Evolutionary conservation across 768 basidiomycete genomes (phyloP).

Genomic region (Coprinellus micaceus): DNA sequence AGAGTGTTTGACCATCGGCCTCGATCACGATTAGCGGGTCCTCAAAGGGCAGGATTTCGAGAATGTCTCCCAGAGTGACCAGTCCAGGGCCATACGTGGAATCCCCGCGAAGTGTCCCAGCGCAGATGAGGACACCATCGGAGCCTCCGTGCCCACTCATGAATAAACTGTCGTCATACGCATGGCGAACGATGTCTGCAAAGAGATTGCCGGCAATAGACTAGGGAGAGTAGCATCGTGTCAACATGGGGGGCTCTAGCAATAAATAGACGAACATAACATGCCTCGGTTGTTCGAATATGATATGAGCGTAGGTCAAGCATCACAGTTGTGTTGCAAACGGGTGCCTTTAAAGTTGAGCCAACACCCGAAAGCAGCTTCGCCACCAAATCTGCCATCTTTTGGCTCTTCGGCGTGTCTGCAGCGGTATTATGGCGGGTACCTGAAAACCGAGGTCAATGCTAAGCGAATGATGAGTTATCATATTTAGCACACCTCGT

Average conservation of each 20-base stretch:
- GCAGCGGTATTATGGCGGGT: conserved; percentile 64
- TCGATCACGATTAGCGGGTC: conserved; percentile 82
- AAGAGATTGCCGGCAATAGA: conserved; percentile 78
- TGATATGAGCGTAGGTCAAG: conserved; percentile 74
- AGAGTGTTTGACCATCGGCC: conserved; percentile 72
- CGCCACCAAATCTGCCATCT: conserved; percentile 56
- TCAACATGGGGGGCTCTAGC: conserved; percentile 84
- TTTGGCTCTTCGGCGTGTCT: conserved; percentile 49
- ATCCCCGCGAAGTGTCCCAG: conserved; percentile 84
- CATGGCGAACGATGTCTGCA: conserved; percentile 77
- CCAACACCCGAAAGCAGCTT: conserved; percentile 66
- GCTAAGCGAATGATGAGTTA: no score
- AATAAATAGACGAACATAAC: conserved; percentile 45
- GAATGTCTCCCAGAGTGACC: conserved; percentile 79
- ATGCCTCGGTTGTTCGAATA: conserved; percentile 71
- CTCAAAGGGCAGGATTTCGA: conserved; percentile 87
- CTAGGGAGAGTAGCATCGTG: conserved; percentile 39
- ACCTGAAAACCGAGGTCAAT: no score
- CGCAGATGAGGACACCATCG: conserved; percentile 78
- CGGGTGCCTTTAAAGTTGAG: conserved; percentile 65
- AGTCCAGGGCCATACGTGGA: conserved; percentile 77
- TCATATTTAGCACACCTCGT: conserved; percentile 42
- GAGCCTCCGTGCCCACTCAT: conserved; percentile 59
- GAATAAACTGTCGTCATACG: conserved; percentile 70
- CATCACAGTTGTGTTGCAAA: conserved; percentile 64